Evolutionary conservation across 768 basidiomycete species (phyloP).

Genomic region (Suillus occidentalis): DNA sequence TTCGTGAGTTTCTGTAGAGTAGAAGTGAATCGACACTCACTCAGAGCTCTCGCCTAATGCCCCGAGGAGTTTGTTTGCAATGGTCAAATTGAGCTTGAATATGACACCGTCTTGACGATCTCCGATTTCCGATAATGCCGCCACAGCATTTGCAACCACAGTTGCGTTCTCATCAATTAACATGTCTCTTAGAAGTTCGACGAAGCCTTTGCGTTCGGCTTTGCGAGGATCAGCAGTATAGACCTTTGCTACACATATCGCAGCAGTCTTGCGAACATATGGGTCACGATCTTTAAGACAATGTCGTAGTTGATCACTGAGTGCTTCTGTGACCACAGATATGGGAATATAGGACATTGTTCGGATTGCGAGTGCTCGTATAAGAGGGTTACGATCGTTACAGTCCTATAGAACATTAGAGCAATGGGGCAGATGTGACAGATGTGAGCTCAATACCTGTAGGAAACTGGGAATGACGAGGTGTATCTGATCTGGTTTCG

Average conservation of each 20-base stretch:
- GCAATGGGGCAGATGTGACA: background rate
- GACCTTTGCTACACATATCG: slow-evolving; percentile 95
- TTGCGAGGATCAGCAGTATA: slow-evolving; percentile 85
- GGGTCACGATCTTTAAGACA: slow-evolving; percentile 93
- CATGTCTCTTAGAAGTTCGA: slow-evolving; percentile 86
- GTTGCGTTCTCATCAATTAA: slow-evolving; percentile 94
- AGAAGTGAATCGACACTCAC: slow-evolving; percentile 49
- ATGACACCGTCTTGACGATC: slow-evolving; percentile 94
- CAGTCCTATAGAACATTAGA: slow-evolving; percentile 67
- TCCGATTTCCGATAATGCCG: slow-evolving; percentile 94
- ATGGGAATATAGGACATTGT: slow-evolving; percentile 99
- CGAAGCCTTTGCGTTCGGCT: slow-evolving; percentile 88
- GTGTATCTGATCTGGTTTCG: slow-evolving; percentile 91
- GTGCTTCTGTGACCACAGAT: slow-evolving; percentile 78
- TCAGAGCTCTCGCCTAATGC: slow-evolving; percentile 97
- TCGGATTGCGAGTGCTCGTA: slow-evolving; percentile 94
- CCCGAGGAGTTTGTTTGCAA: slow-evolving; percentile 86
- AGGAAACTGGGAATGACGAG: slow-evolving; percentile 90
- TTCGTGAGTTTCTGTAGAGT: slow-evolving; percentile 12
- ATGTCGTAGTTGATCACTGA: slow-evolving; percentile 89
- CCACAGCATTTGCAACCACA: slow-evolving; percentile 96
- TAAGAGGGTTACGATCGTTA: slow-evolving; percentile 92
- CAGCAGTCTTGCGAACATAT: slow-evolving; percentile 98
- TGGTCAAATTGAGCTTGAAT: slow-evolving; percentile 83
- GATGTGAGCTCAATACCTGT: slow-evolving; percentile 48